These are phyloP conservation scores for Leccinum solheimii DNA, from an alignment of 1,284 basidiomycete genomes.

Conservation along the genomic window DNA sequence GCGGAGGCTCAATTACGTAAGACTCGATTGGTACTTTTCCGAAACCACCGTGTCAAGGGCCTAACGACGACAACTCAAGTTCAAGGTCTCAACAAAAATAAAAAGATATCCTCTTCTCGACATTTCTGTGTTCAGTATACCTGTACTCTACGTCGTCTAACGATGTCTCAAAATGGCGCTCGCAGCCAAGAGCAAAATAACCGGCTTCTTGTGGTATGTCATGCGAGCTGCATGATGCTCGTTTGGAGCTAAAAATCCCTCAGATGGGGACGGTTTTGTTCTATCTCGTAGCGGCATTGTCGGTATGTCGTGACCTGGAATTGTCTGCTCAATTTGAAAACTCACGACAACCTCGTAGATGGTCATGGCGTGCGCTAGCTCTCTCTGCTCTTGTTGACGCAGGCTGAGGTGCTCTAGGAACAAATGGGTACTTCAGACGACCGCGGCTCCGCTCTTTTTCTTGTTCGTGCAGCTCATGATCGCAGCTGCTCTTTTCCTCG, in stretches of 20 bases:
- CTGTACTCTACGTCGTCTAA: neutral
- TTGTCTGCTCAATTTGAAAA: neutral
- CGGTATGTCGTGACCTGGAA: constrained; percentile 53
- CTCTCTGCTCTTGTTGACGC: constrained; percentile 5
- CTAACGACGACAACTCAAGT: neutral
- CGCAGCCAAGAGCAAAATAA: constrained; percentile 33
- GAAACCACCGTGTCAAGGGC: no score
- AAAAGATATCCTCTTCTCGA: neutral
- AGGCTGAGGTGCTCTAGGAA: constrained; percentile 48
- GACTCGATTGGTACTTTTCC: no score
- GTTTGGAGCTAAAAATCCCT: constrained; percentile 7
- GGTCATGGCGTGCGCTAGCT: constrained; percentile 67
- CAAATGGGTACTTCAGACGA: constrained; percentile 76
- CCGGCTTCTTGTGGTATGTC: constrained; percentile 34
- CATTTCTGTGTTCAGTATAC: neutral
- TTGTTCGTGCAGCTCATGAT: constrained; percentile 79
- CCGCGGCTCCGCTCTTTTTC: constrained; percentile 79
- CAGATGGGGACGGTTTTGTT: constrained; percentile 71
- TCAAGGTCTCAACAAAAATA: neutral
- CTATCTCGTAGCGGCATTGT: constrained; percentile 78
- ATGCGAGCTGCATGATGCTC: neutral
- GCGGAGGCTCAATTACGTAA: neutral
- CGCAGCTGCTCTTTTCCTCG: constrained; percentile 72
- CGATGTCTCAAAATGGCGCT: constrained; percentile 33
- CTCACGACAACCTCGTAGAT: constrained; percentile 49